Evolutionary conservation across 2,329 filamentous ascomycete species (phyloP).

Genomic region (Scedosporium aurantiacum): DNA sequence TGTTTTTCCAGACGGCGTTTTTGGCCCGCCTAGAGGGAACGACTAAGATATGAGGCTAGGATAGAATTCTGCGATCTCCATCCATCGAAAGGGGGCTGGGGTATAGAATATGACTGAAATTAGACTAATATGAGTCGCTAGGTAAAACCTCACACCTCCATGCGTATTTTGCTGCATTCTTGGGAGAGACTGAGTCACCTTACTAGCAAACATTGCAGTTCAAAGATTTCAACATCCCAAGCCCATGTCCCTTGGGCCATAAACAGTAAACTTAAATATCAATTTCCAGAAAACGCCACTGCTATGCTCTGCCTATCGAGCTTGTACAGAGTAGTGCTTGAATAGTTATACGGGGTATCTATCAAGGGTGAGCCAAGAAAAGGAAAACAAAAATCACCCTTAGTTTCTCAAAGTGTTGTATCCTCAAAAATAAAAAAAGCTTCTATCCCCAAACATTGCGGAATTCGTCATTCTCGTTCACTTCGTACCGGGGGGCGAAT

Average conservation of each 20-base stretch:
- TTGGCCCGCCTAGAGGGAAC: no score
- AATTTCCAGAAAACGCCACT: background rate
- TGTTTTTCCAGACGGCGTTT: no score
- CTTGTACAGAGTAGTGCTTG: background rate
- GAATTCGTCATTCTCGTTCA: constrained; percentile 30
- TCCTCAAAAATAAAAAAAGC: background rate
- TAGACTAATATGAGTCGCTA: no score
- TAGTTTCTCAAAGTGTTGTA: background rate
- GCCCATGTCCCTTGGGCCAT: background rate
- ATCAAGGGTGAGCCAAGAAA: background rate
- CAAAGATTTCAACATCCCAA: background rate
- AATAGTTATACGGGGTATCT: background rate
- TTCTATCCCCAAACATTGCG: constrained; percentile 30
- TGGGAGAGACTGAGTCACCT: background rate
- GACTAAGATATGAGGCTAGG: background rate
- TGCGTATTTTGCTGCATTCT: no score
- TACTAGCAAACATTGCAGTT: background rate
- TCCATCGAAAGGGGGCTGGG: no score
- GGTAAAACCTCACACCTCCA: no score
- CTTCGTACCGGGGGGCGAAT: constrained; percentile 14
- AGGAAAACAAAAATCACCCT: background rate
- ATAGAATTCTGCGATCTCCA: background rate
- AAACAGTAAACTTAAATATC: background rate
- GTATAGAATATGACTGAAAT: no score
- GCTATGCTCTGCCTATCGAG: background rate